phyloP scores from a whole-genome alignment of 805 yeast genomes.

The Yarrowia divulgata region DNA sequence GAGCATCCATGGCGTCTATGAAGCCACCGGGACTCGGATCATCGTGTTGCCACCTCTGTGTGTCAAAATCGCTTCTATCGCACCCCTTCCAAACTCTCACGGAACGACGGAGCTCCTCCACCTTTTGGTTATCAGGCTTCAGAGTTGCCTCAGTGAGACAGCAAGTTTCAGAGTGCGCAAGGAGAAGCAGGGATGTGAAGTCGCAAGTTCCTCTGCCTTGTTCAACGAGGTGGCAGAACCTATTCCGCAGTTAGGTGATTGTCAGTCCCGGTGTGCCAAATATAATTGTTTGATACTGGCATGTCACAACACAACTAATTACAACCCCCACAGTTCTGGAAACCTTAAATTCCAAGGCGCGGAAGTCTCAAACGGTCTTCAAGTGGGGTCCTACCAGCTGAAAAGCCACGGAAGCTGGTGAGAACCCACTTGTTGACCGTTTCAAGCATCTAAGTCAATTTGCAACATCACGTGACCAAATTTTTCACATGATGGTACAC shows the following conservation, averaged over 20 bases:
- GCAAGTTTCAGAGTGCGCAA: neutral
- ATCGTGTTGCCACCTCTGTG: too few species aligned
- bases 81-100: neutral
- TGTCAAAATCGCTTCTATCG: neutral
- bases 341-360: neutral
- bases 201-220: too few species aligned
- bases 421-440: too few species aligned
- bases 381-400: too few species aligned
- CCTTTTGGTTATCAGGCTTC: slow-evolving; percentile 4
- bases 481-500: neutral
- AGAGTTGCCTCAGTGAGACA: neutral
- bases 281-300: too few species aligned
- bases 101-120: neutral
- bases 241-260: neutral
- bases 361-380: neutral
- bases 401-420: too few species aligned
- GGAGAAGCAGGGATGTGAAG: too few species aligned
- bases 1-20: too few species aligned
- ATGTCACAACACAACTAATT: too few species aligned
- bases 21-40: too few species aligned
- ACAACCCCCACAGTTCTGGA: neutral
- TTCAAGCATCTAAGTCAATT: too few species aligned
- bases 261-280: neutral
- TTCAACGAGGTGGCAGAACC: too few species aligned
- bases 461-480: neutral